Base-by-base conservation (phyloP, 257 asterid species). In the Henckelia pumila region DNA sequence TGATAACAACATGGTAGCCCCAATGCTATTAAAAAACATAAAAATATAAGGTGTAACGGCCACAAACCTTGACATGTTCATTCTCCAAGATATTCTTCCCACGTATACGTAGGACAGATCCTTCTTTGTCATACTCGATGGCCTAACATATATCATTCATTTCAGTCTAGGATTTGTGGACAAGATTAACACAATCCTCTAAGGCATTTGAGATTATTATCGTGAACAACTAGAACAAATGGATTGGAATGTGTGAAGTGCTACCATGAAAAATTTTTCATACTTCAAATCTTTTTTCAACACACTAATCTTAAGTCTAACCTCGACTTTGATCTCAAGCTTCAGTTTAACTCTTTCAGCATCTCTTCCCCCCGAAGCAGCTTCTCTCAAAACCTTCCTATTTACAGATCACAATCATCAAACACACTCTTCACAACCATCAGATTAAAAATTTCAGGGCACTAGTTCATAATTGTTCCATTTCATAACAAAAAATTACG, bases 331-430 rank as follows among this genome's bases (percentile, higher is more conserved):
- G 77, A 94, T 82, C 80, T 87, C 93, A 78, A 94, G 75, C 75
- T 79, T 87, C 70, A 91, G 85, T 77, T 91, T 94, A 68, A 94
- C 85, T 73, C 99, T 83, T 69, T 89, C 95, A 61, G 98, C 82
- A 59, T 91, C 96, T 81, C 96, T 81, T 76, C 87, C 89, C 63
- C 96, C 95, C 0, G 96, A 87, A 63, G 98, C 96, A 75, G 93
- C 88, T 84, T 94, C 96, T 78, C 99, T 84, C 71, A 94, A 67
- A 66, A 94, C 95, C 79, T 94, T 94, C 85, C 98, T 94, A 76
- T 55, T 73, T 37, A 25, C 6, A 23, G 26, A 55, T 6, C 22
- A 16, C 8, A 23, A 20, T 22, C 4, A 66, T 29, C 17, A 50
- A 22, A 25, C 4, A 2, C 4, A 44, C 2, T 44, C 53, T 16